These are phyloP conservation scores for Trichophyton benhamiae DNA, from an alignment of 2,329 filamentous ascomycete genomes.

Conservation along the genomic window DNA sequence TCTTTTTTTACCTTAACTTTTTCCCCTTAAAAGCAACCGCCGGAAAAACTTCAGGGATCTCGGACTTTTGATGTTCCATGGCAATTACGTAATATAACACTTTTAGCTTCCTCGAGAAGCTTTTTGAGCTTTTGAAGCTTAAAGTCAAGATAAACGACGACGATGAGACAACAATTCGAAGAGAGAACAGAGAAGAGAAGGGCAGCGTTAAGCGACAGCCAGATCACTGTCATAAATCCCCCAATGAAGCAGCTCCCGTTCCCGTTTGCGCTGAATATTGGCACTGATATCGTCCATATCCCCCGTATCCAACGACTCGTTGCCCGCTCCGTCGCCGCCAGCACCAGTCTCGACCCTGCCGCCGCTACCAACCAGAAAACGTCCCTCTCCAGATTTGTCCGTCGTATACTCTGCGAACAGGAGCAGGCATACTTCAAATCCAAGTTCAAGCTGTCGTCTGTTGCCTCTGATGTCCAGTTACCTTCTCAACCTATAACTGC, in stretches of 20 bases:
- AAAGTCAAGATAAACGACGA: too few species aligned
- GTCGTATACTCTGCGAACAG: conserved; percentile 30
- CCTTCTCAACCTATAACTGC: conserved; percentile 20
- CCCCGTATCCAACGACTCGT: conserved; percentile 52
- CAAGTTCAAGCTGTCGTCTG: conserved; percentile 18
- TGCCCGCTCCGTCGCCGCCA: conserved; percentile 25
- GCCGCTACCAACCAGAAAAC: conserved; percentile 22
- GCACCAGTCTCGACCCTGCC: not conserved
- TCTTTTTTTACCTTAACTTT: too few species aligned
- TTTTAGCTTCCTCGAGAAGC: too few species aligned
- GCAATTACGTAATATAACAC: too few species aligned
- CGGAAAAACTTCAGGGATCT: too few species aligned
- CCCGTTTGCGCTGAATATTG: conserved; percentile 55
- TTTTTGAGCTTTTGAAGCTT: too few species aligned
- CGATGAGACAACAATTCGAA: too few species aligned
- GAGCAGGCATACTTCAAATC: conserved; percentile 32
- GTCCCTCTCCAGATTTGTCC: conserved; percentile 43
- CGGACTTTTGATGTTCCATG: too few species aligned
- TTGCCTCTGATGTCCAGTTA: not conserved
- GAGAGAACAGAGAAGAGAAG: too few species aligned
- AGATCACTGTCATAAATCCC: too few species aligned
- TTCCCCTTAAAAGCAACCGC: too few species aligned
- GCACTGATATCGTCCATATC: conserved; percentile 67
- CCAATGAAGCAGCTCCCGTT: conserved; percentile 38
- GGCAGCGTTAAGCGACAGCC: too few species aligned